Conservation (phyloP, 805 yeast genomes). For the Candida manassasensis region DNA sequence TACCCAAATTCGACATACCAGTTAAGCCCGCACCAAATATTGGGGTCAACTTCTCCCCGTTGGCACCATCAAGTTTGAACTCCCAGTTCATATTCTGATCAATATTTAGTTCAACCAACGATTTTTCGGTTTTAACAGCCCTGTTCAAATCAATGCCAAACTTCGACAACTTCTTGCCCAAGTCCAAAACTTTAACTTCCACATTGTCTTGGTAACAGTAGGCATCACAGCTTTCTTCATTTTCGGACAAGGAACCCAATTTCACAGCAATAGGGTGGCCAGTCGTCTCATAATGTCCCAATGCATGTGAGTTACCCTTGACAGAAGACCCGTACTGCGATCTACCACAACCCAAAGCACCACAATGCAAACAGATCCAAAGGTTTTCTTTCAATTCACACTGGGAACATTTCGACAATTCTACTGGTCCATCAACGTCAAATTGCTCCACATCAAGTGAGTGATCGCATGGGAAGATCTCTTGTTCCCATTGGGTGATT, state of each 20-base stretch:
- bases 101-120: constrained; percentile 80
- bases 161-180: constrained; percentile 43
- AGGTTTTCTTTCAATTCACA: constrained; percentile 73
- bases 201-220: constrained; percentile 89
- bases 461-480: constrained; percentile 76
- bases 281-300: constrained; percentile 56
- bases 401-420: constrained; percentile 43
- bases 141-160: constrained; percentile 63
- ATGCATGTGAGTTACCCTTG: constrained; percentile 91
- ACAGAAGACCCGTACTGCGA: constrained; percentile 83
- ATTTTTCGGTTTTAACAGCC: constrained; percentile 75
- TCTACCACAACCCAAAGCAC: constrained; percentile 91
- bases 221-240: constrained; percentile 59
- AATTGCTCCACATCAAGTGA: constrained; percentile 50
- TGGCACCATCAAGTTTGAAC: constrained; percentile 68
- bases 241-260: constrained; percentile 79
- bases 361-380: constrained; percentile 93
- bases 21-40: constrained; percentile 74
- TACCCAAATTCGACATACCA: constrained; percentile 87
- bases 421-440: constrained; percentile 23
- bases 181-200: constrained; percentile 71
- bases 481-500: constrained; percentile 88
- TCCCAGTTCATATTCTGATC: constrained; percentile 95
- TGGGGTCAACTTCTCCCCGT: constrained; percentile 61
- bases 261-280: constrained; percentile 84